These are phyloP conservation scores for Actinomucor elegans DNA, from an alignment of 371 early-diverging fungal species.

Conservation along the genomic window DNA sequence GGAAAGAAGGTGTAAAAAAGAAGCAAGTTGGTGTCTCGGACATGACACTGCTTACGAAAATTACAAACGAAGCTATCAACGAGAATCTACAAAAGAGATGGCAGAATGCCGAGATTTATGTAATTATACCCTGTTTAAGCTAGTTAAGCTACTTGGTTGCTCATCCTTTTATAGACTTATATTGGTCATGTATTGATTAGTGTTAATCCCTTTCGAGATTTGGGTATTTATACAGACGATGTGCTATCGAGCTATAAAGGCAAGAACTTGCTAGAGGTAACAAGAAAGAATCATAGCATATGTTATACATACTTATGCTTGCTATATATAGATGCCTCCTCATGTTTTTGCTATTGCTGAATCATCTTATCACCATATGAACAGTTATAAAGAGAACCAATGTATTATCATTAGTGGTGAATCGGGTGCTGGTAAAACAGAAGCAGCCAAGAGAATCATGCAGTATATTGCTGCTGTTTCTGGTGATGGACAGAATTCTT, in stretches of 20 bases:
- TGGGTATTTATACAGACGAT: constrained; percentile 80
- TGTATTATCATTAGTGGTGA: constrained; percentile 97
- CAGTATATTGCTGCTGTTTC: constrained; percentile 97
- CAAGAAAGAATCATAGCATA: not conserved
- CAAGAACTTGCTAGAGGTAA: constrained; percentile 83
- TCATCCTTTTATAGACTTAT: constrained; percentile 73
- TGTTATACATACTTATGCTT: not conserved
- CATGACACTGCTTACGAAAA: constrained; percentile 86
- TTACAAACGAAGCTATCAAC: constrained; percentile 84
- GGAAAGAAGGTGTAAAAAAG: constrained; percentile 80
- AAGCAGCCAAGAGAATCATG: constrained; percentile 91
- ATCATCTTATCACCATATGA: constrained; percentile 88
- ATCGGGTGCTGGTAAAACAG: constrained; percentile 93
- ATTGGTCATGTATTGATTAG: constrained; percentile 88
- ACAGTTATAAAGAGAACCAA: constrained; percentile 96
- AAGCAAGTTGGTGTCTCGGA: constrained; percentile 87
- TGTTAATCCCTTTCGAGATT: constrained; percentile 86
- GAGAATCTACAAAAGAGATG: constrained; percentile 85
- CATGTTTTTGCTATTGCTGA: constrained; percentile 91
- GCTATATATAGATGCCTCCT: constrained; percentile 66
- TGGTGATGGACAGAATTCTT: constrained; percentile 65
- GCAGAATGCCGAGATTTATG: constrained; percentile 83
- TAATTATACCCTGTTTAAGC: constrained; percentile 27
- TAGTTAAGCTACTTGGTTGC: too few species aligned
- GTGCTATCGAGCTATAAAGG: constrained; percentile 74